These are phyloP conservation scores for Spergularia azorica DNA, from an alignment of 179 eudicot species.

Conservation along the genomic window DNA sequence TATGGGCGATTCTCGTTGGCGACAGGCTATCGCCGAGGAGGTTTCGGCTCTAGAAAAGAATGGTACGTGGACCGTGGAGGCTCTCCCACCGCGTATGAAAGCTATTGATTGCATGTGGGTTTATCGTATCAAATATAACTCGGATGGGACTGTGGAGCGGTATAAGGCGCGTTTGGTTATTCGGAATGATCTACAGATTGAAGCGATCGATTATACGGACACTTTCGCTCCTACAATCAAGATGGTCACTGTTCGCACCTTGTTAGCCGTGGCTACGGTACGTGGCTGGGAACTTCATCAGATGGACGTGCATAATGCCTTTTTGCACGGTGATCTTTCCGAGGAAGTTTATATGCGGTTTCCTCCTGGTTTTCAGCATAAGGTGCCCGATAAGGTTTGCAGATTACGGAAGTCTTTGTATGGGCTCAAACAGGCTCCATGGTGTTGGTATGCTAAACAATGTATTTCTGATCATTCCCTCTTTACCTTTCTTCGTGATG, in stretches of 20 bases:
- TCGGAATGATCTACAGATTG: not conserved
- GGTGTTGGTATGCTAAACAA: no score
- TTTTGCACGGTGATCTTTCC: no score
- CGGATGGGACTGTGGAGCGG: not conserved
- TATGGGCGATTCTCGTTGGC: not conserved
- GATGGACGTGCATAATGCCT: no score
- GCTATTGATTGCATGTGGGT: constrained; percentile 6
- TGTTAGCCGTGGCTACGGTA: not conserved
- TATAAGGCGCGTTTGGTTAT: not conserved
- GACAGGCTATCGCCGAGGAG: not conserved
- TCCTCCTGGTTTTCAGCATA: not conserved
- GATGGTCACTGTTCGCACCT: not conserved
- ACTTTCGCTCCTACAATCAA: not conserved
- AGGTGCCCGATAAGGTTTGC: not conserved
- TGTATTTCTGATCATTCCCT: not conserved
- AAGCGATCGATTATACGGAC: not conserved
- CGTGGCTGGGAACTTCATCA: not conserved
- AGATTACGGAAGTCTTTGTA: not conserved
- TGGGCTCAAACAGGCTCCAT: not conserved
- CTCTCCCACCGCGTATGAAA: not conserved
- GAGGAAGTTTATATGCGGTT: not conserved
- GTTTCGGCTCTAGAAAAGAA: not conserved
- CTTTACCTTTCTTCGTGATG: not conserved
- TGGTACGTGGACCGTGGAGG: not conserved
- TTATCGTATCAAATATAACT: not conserved